Evolutionary conservation across 805 yeast species (phyloP).

Genomic region (Yamadazyma olivae): DNA sequence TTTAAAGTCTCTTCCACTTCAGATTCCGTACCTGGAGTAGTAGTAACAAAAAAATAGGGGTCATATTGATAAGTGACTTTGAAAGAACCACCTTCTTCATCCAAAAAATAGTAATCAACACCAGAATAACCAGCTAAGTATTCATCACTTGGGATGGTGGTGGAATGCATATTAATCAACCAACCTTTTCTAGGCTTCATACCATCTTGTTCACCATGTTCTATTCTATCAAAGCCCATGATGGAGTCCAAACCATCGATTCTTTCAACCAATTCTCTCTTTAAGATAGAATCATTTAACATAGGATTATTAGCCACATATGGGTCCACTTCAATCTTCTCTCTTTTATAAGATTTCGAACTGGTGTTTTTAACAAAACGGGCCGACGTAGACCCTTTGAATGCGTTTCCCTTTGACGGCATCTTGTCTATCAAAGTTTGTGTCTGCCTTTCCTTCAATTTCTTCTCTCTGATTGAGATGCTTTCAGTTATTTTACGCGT

Average conservation of each 20-base stretch:
- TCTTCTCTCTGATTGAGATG: background rate
- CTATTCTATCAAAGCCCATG: conserved; percentile 87
- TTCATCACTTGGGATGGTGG: conserved; percentile 60
- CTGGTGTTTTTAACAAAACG: conserved; percentile 46
- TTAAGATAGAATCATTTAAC: conserved; percentile 37
- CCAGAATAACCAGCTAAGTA: conserved; percentile 73
- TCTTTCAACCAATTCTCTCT: conserved; percentile 52
- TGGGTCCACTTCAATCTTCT: conserved; percentile 18
- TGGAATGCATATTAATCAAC: conserved; percentile 92
- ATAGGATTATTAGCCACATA: conserved; percentile 31
- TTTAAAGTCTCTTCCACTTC: conserved; percentile 86
- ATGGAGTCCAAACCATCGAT: conserved; percentile 68
- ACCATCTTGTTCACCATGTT: conserved; percentile 60
- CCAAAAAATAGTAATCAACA: conserved; percentile 90
- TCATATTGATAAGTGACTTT: conserved; percentile 79
- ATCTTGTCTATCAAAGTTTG: background rate
- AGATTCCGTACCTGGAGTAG: conserved; percentile 56
- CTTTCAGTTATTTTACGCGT: too few species aligned
- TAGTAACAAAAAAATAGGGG: conserved; percentile 79
- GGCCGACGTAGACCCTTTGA: conserved; percentile 51
- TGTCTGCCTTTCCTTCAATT: background rate
- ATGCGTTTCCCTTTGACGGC: conserved; percentile 12
- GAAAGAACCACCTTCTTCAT: conserved; percentile 95
- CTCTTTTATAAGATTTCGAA: conserved; percentile 3
- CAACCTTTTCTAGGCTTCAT: conserved; percentile 66